These are phyloP conservation scores for Solanum boliviense DNA, from an alignment of 257 asterid species.

Conservation along the genomic window DNA sequence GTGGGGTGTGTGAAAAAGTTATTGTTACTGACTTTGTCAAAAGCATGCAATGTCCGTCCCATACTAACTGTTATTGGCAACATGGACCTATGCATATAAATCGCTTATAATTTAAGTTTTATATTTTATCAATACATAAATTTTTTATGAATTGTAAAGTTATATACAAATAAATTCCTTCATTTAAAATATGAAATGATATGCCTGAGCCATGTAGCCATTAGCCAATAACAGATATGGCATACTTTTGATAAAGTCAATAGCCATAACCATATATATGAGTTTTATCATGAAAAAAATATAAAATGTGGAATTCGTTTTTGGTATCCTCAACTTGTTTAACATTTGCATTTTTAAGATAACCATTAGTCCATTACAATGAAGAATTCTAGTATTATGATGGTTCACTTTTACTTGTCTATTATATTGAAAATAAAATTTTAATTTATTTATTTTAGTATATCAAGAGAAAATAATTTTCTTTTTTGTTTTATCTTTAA, in stretches of 20 bases:
- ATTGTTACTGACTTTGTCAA: slow-evolving; percentile 43
- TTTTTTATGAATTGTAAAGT: background rate
- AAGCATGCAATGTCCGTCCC: background rate
- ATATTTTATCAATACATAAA: no score
- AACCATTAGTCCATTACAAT: background rate
- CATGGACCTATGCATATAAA: background rate
- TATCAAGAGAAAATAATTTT: background rate
- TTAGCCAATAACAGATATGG: background rate
- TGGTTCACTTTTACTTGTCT: background rate
- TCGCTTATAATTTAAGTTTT: background rate
- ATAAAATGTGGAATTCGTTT: background rate
- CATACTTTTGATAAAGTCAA: background rate
- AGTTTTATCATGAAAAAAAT: background rate
- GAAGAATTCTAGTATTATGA: background rate
- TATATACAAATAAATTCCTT: background rate
- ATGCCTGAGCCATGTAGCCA: background rate
- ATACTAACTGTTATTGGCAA: slow-evolving; percentile 13
- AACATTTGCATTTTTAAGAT: background rate
- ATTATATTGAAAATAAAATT: background rate
- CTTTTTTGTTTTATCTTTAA: background rate
- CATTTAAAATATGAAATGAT: background rate
- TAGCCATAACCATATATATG: background rate
- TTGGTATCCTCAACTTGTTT: background rate
- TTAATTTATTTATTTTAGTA: background rate
- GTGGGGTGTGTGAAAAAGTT: slow-evolving; percentile 1